Percentiles rank a stretch among this genome's conserved stretches.
These are phyloP conservation scores for Pseudocercospora crystallina DNA, from an alignment of 2,329 filamentous ascomycete genomes.

Conservation along the genomic window DNA sequence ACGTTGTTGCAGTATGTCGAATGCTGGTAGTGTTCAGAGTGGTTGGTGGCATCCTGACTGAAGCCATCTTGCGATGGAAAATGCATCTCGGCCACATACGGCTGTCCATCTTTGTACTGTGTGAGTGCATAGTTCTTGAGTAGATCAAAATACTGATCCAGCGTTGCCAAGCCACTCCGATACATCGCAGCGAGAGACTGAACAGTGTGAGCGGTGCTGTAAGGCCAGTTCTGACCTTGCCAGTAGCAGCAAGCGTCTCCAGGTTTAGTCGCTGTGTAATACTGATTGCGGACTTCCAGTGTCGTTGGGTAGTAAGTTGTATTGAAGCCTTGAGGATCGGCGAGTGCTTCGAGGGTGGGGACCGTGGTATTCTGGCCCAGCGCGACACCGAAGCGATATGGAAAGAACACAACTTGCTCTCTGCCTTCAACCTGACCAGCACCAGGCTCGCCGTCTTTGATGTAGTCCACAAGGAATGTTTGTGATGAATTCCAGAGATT, in stretches of 20 bases:
- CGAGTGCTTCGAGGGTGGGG: slow-evolving; percentile 36
- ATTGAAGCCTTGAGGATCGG: slow-evolving; percentile 40
- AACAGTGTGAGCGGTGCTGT: slow-evolving; percentile 42
- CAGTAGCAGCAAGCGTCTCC: slow-evolving; percentile 40
- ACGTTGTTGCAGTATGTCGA: slow-evolving; percentile 49
- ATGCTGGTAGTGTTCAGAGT: slow-evolving; percentile 47
- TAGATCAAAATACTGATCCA: slow-evolving; percentile 40
- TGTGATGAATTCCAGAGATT: slow-evolving; percentile 41
- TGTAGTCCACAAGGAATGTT: slow-evolving; percentile 28
- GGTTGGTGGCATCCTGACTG: slow-evolving; percentile 40
- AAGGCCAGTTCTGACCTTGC: slow-evolving; percentile 51
- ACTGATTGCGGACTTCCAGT: slow-evolving; percentile 43
- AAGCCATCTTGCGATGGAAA: slow-evolving; percentile 41
- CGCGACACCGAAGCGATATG: slow-evolving; percentile 39
- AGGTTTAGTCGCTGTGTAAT: slow-evolving; percentile 37
- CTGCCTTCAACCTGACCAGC: slow-evolving; percentile 28
- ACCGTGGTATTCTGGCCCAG: slow-evolving; percentile 39
- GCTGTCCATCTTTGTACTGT: slow-evolving; percentile 43
- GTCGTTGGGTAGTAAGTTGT: slow-evolving; percentile 45
- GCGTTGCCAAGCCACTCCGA: slow-evolving; percentile 38
- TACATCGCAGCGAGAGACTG: slow-evolving; percentile 42
- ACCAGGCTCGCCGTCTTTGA: slow-evolving; percentile 22
- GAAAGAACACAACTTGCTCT: slow-evolving; percentile 45
- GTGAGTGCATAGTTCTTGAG: slow-evolving; percentile 43
- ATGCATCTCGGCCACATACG: slow-evolving; percentile 48